Percentiles rank a stretch among this genome's conserved stretches.
phyloP scores from a whole-genome alignment of 345 rosid genomes.

The Boechera retrofracta region DNA sequence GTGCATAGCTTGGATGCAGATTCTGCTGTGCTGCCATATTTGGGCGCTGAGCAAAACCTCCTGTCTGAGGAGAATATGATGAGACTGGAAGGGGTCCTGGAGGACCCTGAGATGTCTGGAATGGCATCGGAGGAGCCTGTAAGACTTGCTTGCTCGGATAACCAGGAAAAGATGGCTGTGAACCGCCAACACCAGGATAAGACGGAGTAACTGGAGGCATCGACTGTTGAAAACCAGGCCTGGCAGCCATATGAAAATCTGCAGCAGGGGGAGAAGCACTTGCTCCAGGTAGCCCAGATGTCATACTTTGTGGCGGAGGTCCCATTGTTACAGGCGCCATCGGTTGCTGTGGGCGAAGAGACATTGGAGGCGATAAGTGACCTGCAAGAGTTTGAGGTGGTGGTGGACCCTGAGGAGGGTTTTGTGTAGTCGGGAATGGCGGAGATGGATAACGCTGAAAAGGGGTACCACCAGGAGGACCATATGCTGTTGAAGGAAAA shows the following conservation, averaged over 20 bases:
- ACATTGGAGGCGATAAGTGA: slow-evolving; percentile 52
- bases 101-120: slow-evolving; percentile 67
- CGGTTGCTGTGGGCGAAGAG: slow-evolving; percentile 61
- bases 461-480: slow-evolving; percentile 57
- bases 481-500: slow-evolving; percentile 55
- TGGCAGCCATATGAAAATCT: slow-evolving; percentile 46
- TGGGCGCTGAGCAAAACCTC: slow-evolving; percentile 58
- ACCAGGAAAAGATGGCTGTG: slow-evolving; percentile 67
- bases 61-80: slow-evolving; percentile 59
- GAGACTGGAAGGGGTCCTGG: slow-evolving; percentile 47
- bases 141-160: slow-evolving; percentile 59
- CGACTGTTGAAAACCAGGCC: slow-evolving; percentile 63
- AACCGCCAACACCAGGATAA: slow-evolving; percentile 51
- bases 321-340: slow-evolving; percentile 64
- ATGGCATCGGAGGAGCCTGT: slow-evolving; percentile 57
- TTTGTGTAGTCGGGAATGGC: slow-evolving; percentile 56
- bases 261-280: slow-evolving; percentile 50
- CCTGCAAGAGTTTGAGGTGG: slow-evolving; percentile 60
- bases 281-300: slow-evolving; percentile 47
- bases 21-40: slow-evolving; percentile 59
- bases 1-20: slow-evolving; percentile 60
- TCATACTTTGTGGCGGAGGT: slow-evolving; percentile 56
- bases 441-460: slow-evolving; percentile 65
- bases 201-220: slow-evolving; percentile 50
- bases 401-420: slow-evolving; percentile 58